Percentiles rank a stretch among this genome's conserved stretches.
Conservation (phyloP, 2,329 filamentous ascomycete genomes). For the Chrysosporium keratinophilum region DNA sequence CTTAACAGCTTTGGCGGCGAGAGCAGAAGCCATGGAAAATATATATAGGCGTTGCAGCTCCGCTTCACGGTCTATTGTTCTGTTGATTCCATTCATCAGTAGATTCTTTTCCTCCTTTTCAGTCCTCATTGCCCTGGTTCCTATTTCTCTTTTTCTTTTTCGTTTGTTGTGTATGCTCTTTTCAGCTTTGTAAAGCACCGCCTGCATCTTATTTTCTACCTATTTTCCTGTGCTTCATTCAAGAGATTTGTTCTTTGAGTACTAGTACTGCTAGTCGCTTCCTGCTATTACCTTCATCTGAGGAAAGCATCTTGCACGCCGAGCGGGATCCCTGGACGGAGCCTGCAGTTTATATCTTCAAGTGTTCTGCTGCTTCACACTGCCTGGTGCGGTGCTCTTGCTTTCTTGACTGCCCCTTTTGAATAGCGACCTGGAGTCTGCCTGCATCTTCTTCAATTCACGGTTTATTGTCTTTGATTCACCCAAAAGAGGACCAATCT, state of each 20-base stretch:
- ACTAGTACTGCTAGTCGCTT: not conserved
- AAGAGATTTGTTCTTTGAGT: not conserved
- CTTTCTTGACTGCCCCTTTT: conserved; percentile 1
- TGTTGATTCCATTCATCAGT: conserved; percentile 5
- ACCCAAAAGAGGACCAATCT: not conserved
- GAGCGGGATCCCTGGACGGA: conserved; percentile 5
- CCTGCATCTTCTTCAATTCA: conserved; percentile 8
- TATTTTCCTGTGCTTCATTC: not conserved
- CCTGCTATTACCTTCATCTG: not conserved
- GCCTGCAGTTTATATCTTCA: conserved; percentile 2
- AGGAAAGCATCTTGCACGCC: not conserved
- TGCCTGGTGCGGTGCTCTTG: conserved; percentile 9
- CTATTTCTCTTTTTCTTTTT: conserved; percentile 8
- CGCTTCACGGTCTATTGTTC: not conserved
- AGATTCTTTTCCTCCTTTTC: not conserved
- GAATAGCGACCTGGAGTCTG: conserved; percentile 1
- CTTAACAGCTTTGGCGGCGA: too few relatives aligned
- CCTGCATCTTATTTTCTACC: not conserved
- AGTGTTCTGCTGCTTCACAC: not conserved
- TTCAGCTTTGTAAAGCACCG: not conserved
- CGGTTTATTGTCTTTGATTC: not conserved
- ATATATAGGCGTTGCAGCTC: conserved; percentile 6
- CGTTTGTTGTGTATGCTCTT: conserved; percentile 9
- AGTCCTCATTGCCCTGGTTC: conserved; percentile 3
- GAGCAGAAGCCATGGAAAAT: not conserved